These are phyloP conservation scores for Ogataea populi-albae DNA, from an alignment of 805 yeast species.

Conservation along the genomic window DNA sequence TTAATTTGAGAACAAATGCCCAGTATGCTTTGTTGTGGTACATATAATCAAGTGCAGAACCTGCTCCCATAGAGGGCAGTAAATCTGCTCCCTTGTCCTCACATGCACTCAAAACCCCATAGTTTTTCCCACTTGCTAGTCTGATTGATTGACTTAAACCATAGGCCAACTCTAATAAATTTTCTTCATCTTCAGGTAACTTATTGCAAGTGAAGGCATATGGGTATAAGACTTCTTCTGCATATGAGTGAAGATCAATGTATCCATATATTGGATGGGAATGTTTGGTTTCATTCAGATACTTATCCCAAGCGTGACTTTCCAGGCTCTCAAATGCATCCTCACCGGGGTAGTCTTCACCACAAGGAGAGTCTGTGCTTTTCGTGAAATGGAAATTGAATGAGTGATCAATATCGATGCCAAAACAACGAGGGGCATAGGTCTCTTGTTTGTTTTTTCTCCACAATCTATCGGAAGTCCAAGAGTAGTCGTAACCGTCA, in stretches of 20 bases:
- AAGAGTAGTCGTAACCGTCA: constrained; percentile 84
- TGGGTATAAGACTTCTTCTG: constrained; percentile 80
- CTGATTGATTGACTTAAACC: constrained; percentile 77
- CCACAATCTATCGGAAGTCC: constrained; percentile 84
- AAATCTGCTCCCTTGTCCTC: constrained; percentile 73
- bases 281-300: constrained; percentile 45
- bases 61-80: constrained; percentile 72
- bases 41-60: constrained; percentile 80
- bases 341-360: constrained; percentile 81
- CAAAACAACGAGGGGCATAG: constrained; percentile 61
- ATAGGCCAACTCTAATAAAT: constrained; percentile 74
- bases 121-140: constrained; percentile 56
- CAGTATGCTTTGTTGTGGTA: constrained; percentile 77
- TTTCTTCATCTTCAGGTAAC: constrained; percentile 76
- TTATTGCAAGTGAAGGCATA: constrained; percentile 76
- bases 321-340: constrained; percentile 65
- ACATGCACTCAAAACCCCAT: constrained; percentile 75
- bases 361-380: constrained; percentile 66
- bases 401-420: constrained; percentile 85
- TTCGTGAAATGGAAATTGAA: constrained; percentile 70
- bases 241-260: constrained; percentile 79
- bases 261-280: constrained; percentile 69
- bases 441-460: constrained; percentile 83
- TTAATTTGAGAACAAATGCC: constrained; percentile 79
- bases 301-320: constrained; percentile 46